Evolutionary conservation across 345 rosid species (phyloP), one percentile per base, ranked within the genome.

Genomic region (Schrenkiella parvula): DNA sequence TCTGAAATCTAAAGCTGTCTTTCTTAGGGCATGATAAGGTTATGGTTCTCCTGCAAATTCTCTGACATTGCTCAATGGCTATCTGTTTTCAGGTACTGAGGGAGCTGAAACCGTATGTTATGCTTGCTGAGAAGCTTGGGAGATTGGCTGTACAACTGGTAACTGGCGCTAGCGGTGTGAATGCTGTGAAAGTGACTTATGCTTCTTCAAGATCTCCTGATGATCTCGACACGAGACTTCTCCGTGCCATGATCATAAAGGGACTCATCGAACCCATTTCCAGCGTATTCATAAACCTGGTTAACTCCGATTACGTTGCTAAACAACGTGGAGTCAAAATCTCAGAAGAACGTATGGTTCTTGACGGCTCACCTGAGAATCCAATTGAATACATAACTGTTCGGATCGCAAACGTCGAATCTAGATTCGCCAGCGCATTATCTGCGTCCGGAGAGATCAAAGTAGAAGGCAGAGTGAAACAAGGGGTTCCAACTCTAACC

Each of bases 191-290:
- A 76, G 81, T 85, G 68, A 70, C 81, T 18, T 88, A 85, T 44
- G 85, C 81, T 66, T 85, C 93, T 11, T 83, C 89, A 9, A 80
- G 93, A 85, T 78, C 76, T 43, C 89, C 87, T 21, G 89, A 86
- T 64, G 90, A 88, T 76, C 87, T 88, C 1, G 96, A 90, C 84
- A 88, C 96, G 1, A 76, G 86, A 64, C 80, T 86, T 35, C 91
- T 88, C 32, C 85, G 83, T 17, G 93, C 95, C 11, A 90, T 86
- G 92, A 75, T 86, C 42, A 85, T 78, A 48, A 88, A 90, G 77
- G 96, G 92, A 13, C 26, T 86, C 28, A 78, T 88, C 1, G 92
- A 85, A 71, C 93, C 89, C 15, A 81, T 86, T 39, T 87, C 96
- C 25, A 77, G 85, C 58, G 82, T 76, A 8, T 86, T 83, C 44